Base-by-base conservation (phyloP, 1,139 yeast genomes). In the Tardiomyces digboiensis region DNA sequence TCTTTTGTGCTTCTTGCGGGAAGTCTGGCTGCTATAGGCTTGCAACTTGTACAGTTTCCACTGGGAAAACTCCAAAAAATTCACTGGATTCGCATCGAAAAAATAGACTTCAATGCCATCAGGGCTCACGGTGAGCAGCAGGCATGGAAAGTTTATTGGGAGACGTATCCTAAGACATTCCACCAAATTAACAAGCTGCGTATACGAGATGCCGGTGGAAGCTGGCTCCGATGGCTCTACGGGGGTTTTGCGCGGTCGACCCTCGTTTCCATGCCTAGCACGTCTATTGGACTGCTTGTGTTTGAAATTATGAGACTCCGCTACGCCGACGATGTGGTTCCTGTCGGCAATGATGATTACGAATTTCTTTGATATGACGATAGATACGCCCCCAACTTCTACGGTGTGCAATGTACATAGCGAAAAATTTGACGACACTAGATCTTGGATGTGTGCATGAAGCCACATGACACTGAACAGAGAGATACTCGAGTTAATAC, bases 1-100 rank as follows among this genome's bases (percentile, higher is more conserved):
- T 64, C 83, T 1, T 86, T 85, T 60, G 76, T 87, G 4, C 71
- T 89, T 37, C 54, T 82, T n/a, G 96, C 95, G 0, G 97, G 97
- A 8, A 88, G 93, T 13, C 71, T 85, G 3, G 95, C 97, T 0
- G 91, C 97, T 0, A 69, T 81, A 29, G 71, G 88, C 0, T 66
- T 89, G 21, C 78, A 88, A 49, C 72, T 81, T 6, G 79, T 88
- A 7, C 96, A 88, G 55, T 88, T 82, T 54, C 97, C 97, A 0
- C 68, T 89, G 33, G 71, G 80, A 14, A 86, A 84, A 60, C 64
- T 88, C 26, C 97, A 89, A 56, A 82, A 80, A 52, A 70, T 89
- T 36, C 95, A 88, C 61, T 69, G 84, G 40, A 75, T 88, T 36
- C 68, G 95, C 47, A 67, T 88, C 44, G 95, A 86, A 62, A 75